Conservation (phyloP, 1,139 yeast genomes). For the Wickerhamomyces sp. region DNA sequence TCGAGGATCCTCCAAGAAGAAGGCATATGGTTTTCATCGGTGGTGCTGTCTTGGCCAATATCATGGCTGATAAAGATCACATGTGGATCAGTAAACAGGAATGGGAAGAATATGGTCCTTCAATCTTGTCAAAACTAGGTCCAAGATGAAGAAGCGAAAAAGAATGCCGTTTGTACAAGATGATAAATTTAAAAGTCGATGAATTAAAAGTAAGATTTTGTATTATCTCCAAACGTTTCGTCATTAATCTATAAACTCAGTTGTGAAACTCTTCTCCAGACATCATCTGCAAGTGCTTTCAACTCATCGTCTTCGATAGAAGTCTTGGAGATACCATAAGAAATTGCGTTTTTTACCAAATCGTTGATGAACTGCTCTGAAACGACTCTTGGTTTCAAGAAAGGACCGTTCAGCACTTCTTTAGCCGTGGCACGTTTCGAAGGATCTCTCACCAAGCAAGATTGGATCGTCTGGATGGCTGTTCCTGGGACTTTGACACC, state of each 20-base stretch:
- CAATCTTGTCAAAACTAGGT: conserved; percentile 83
- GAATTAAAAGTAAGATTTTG: not conserved
- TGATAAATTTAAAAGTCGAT: too few relatives aligned
- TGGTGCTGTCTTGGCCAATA: conserved; percentile 96
- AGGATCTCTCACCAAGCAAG: conserved; percentile 74
- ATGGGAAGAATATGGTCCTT: conserved; percentile 96
- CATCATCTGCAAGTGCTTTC: conserved; percentile 44
- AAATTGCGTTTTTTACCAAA: conserved; percentile 61
- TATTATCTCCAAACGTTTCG: too few relatives aligned
- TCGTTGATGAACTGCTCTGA: conserved; percentile 63
- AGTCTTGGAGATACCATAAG: conserved; percentile 20
- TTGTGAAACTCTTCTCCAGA: conserved; percentile 35
- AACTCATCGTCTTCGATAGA: conserved; percentile 32
- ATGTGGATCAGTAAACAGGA: conserved; percentile 97
- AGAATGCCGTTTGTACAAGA: too few relatives aligned
- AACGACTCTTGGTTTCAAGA: conserved; percentile 71
- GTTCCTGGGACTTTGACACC: conserved; percentile 62
- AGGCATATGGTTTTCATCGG: conserved; percentile 98
- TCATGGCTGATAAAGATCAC: conserved; percentile 97
- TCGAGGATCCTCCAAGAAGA: conserved; percentile 98
- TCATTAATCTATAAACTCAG: conserved; percentile 17
- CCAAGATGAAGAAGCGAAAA: conserved; percentile 51
- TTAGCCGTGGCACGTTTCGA: conserved; percentile 59
- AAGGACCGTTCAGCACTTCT: conserved; percentile 51
- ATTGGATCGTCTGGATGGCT: conserved; percentile 65